phyloP scores from a whole-genome alignment of 192 early-diverging fungal genomes.

The Linnemannia zychae region DNA sequence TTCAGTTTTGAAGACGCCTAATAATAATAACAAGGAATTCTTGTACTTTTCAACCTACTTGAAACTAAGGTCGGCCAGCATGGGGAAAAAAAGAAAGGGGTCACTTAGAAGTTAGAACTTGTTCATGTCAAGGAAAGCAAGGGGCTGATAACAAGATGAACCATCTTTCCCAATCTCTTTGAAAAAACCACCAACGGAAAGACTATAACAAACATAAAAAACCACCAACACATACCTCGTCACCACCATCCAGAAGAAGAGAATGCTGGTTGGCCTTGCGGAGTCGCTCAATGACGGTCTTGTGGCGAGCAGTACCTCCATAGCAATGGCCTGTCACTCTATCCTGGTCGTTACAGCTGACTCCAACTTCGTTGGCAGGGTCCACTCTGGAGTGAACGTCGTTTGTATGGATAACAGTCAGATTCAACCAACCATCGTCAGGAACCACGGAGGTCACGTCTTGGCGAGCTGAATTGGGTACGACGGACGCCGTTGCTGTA shows the following conservation, averaged over 20 bases:
- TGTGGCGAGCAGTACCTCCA: slow-evolving; percentile 76
- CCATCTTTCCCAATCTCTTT: no score
- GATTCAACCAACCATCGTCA: slow-evolving; percentile 44
- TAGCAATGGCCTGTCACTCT: slow-evolving; percentile 47
- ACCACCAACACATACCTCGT: slow-evolving; percentile 62
- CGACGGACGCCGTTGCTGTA: not conserved
- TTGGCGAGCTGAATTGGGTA: not conserved
- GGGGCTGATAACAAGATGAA: no score
- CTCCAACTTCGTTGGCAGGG: slow-evolving; percentile 50
- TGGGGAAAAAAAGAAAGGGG: not conserved
- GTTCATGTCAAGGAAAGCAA: no score
- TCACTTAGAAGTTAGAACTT: no score
- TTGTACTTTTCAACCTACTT: slow-evolving; percentile 17
- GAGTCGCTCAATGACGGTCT: slow-evolving; percentile 67
- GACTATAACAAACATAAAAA: not conserved
- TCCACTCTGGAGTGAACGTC: slow-evolving; percentile 57
- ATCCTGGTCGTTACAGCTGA: slow-evolving; percentile 47
- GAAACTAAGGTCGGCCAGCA: slow-evolving; percentile 12
- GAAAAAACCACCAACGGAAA: no score
- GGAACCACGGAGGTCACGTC: not conserved
- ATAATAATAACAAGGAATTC: no score
- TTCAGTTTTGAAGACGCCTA: no score
- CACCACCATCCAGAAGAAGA: slow-evolving; percentile 82
- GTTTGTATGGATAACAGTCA: slow-evolving; percentile 62
- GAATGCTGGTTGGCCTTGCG: slow-evolving; percentile 63